Conservation (phyloP, 208 protist genomes). For the Wallacemonas rigidus region DNA sequence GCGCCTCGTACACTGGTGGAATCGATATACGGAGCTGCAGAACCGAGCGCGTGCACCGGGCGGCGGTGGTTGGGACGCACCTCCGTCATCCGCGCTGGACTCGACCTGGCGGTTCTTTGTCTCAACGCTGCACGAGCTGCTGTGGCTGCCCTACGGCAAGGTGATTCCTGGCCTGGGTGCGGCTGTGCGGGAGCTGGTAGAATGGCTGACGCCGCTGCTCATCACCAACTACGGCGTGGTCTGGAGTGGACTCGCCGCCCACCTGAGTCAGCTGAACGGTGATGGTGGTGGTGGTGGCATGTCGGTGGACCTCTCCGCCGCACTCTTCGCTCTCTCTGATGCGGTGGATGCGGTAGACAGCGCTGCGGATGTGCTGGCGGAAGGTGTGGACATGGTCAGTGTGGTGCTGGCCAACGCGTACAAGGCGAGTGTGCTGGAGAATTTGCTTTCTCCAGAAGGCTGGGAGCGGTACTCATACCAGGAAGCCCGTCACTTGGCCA, state of each 20-base stretch:
- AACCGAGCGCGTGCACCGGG: slow-evolving; percentile 4
- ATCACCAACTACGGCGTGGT: slow-evolving; percentile 36
- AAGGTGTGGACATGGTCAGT: slow-evolving; percentile 44
- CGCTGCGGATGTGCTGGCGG: slow-evolving; percentile 32
- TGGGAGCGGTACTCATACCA: slow-evolving; percentile 50
- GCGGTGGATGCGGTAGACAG: slow-evolving; percentile 33
- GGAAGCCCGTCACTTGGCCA: slow-evolving; percentile 33
- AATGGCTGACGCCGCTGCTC: slow-evolving; percentile 42
- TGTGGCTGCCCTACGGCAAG: slow-evolving; percentile 34
- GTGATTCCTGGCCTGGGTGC: slow-evolving; percentile 35
- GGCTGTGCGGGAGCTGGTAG: slow-evolving; percentile 30
- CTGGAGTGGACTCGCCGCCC: slow-evolving; percentile 27
- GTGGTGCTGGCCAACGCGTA: slow-evolving; percentile 69
- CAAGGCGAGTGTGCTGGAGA: slow-evolving; percentile 71
- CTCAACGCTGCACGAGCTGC: slow-evolving; percentile 16
- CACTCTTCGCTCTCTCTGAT: slow-evolving; percentile 15
- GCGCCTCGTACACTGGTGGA: slow-evolving; percentile 66
- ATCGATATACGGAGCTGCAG: slow-evolving; percentile 36
- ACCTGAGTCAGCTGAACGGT: slow-evolving; percentile 24
- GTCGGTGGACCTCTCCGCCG: neutral
- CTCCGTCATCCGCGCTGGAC: neutral
- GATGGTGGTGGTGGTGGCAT: slow-evolving; percentile 2
- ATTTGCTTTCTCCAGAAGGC: slow-evolving; percentile 40
- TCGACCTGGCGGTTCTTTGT: slow-evolving; percentile 12
- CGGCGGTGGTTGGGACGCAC: neutral